Percentiles rank a stretch among this genome's conserved stretches.
Evolutionary conservation across 495 filamentous ascomycete species (phyloP).

Genomic region (Platismatia glauca): DNA sequence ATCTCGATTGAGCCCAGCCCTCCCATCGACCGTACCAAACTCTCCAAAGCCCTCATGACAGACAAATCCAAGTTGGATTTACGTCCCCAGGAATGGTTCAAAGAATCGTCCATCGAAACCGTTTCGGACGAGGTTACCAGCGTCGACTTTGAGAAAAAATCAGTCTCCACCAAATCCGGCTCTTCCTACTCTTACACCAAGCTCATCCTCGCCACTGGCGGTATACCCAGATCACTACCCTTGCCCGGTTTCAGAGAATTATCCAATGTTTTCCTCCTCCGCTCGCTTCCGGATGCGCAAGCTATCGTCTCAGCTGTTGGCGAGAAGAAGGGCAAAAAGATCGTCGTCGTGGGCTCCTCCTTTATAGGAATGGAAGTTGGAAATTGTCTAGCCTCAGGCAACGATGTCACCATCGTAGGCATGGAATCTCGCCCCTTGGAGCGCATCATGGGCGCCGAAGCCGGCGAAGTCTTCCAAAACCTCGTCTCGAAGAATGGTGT

Average conservation of each 20-base stretch:
- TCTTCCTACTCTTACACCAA: conserved; percentile 70
- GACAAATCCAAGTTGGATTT: conserved; percentile 69
- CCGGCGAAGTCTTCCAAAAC: conserved; percentile 70
- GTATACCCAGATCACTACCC: conserved; percentile 66
- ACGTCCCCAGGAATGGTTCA: conserved; percentile 68
- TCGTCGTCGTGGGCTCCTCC: conserved; percentile 81
- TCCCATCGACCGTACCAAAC: conserved; percentile 88
- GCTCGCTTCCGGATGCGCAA: conserved; percentile 64
- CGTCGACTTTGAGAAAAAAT: conserved; percentile 67
- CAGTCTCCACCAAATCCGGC: conserved; percentile 62
- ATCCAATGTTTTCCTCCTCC: conserved; percentile 75
- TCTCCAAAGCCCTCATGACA: conserved; percentile 88
- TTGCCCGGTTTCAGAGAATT: conserved; percentile 79
- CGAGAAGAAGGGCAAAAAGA: conserved; percentile 72
- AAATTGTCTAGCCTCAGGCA: conserved; percentile 62
- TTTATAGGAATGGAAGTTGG: conserved; percentile 98
- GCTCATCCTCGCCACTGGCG: conserved; percentile 81
- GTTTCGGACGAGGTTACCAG: conserved; percentile 64
- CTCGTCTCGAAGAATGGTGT: conserved; percentile 76
- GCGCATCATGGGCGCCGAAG: conserved; percentile 71
- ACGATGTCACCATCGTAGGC: conserved; percentile 82
- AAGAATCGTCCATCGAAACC: conserved; percentile 61
- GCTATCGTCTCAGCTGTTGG: conserved; percentile 68
- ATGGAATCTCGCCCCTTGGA: conserved; percentile 84
- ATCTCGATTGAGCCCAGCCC: conserved; percentile 76